Percentiles rank a stretch among this genome's conserved stretches.
phyloP scores from a whole-genome alignment of 805 yeast species.

The Kodamaea restingae region DNA sequence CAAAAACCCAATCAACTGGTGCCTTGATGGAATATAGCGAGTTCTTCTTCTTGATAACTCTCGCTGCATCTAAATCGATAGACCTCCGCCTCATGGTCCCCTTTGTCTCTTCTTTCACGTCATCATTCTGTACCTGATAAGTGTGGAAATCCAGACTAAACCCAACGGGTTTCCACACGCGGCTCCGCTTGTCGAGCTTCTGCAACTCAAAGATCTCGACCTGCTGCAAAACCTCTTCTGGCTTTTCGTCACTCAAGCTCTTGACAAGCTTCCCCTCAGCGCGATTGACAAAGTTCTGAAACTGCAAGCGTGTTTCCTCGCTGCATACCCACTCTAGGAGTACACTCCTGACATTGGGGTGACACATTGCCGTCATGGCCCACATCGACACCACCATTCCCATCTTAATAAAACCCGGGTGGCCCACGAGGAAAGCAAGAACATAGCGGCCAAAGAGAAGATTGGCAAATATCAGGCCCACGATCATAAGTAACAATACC shows the following conservation, averaged over 20 bases:
- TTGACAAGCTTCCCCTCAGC: slow-evolving; percentile 38
- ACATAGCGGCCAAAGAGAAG: slow-evolving; percentile 26
- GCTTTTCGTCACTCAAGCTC: slow-evolving; percentile 8
- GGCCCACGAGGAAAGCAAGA: slow-evolving; percentile 25
- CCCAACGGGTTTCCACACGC: slow-evolving; percentile 63
- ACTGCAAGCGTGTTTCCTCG: slow-evolving; percentile 59
- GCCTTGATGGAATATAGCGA: slow-evolving; percentile 44
- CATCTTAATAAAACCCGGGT: slow-evolving; percentile 15
- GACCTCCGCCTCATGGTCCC: neutral
- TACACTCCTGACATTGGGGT: slow-evolving; percentile 50
- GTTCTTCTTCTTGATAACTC: slow-evolving; percentile 7
- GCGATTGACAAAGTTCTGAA: slow-evolving; percentile 46
- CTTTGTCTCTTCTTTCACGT: neutral
- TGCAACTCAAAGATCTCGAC: slow-evolving; percentile 72
- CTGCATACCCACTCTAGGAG: slow-evolving; percentile 49
- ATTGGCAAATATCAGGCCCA: slow-evolving; percentile 22
- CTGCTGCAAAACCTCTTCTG: slow-evolving; percentile 23
- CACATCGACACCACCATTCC: slow-evolving; percentile 44
- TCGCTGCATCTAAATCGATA: neutral
- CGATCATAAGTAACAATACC: slow-evolving; percentile 41
- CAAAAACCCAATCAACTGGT: slow-evolving; percentile 58
- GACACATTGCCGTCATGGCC: slow-evolving; percentile 40
- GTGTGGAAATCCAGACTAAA: slow-evolving; percentile 54
- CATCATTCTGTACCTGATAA: slow-evolving; percentile 25
- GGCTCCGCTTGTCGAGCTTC: slow-evolving; percentile 41